phyloP scores from a whole-genome alignment of 2,329 filamentous ascomycete species.

The Claviceps fusiformis region DNA sequence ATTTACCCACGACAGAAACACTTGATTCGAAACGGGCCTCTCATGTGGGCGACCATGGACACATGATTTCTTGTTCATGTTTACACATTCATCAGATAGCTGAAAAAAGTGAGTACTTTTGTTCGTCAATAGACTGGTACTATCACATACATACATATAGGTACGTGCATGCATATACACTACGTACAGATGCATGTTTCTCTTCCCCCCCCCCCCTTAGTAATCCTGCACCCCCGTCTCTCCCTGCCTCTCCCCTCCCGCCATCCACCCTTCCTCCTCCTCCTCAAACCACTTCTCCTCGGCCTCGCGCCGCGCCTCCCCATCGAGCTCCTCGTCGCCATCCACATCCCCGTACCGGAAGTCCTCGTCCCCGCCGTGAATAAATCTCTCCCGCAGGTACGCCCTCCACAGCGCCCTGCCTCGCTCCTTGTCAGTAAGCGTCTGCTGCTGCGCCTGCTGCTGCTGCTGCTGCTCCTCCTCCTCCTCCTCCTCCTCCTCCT shows the following conservation, averaged over 20 bases:
- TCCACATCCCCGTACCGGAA: conserved; percentile 68
- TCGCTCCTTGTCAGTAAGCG: conserved; percentile 38
- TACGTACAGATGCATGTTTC: too few species aligned
- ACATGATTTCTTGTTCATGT: too few species aligned
- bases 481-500: conserved; percentile 10
- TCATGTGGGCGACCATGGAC: too few species aligned
- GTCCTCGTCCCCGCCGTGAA: conserved; percentile 60
- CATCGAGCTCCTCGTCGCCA: conserved; percentile 57
- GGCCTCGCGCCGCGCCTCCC: conserved; percentile 40
- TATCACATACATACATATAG: too few species aligned
- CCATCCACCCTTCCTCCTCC: conserved; percentile 56
- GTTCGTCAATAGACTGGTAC: too few species aligned
- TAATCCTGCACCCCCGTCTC: conserved; percentile 65
- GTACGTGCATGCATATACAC: too few species aligned
- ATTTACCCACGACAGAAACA: too few species aligned
- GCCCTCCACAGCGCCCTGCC: conserved; percentile 56
- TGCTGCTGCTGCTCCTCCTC: neutral
- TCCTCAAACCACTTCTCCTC: conserved; percentile 72
- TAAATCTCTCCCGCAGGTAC: conserved; percentile 61
- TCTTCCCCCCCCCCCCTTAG: conserved; percentile 22
- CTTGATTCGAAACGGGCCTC: too few species aligned
- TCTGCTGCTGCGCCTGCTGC: neutral
- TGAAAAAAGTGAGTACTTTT: too few species aligned
- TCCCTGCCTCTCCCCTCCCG: conserved; percentile 30
- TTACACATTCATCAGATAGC: too few species aligned